Percentiles rank a stretch among this genome's conserved stretches.
Conservation (phyloP, 495 filamentous ascomycete species). For the Aspergillus sclerotiicarbonarius region DNA sequence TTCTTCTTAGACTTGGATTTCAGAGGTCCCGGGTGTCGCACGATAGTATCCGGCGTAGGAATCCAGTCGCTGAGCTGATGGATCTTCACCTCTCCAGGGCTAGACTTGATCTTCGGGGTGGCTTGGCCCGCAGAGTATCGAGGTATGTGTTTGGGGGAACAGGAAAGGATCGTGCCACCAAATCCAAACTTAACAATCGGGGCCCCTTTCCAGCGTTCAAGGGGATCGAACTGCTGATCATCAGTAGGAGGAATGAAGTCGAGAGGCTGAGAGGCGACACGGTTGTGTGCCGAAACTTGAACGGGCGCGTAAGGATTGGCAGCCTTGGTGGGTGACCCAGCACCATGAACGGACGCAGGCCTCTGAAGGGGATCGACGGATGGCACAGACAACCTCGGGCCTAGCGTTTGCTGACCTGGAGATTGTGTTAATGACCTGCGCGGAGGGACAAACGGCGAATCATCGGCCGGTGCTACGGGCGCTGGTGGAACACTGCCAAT, state of each 20-base stretch:
- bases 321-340: slow-evolving; percentile 47
- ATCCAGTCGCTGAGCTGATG: slow-evolving; percentile 66
- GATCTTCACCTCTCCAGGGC: slow-evolving; percentile 79
- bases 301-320: slow-evolving; percentile 35
- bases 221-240: slow-evolving; percentile 72
- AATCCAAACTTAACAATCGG: slow-evolving; percentile 88
- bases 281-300: slow-evolving; percentile 26
- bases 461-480: slow-evolving; percentile 25
- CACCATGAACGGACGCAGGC: slow-evolving; percentile 66
- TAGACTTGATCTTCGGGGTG: slow-evolving; percentile 75
- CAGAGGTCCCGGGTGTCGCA: slow-evolving; percentile 85
- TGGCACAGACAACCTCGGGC: slow-evolving; percentile 48
- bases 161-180: slow-evolving; percentile 77
- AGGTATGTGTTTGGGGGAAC: slow-evolving; percentile 85
- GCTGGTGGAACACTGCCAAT: slow-evolving; percentile 32
- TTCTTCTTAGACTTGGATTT: slow-evolving; percentile 93
- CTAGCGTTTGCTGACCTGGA: slow-evolving; percentile 58
- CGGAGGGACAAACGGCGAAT: slow-evolving; percentile 49
- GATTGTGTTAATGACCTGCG: slow-evolving; percentile 85
- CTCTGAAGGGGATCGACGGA: slow-evolving; percentile 56
- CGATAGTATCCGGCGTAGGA: slow-evolving; percentile 65
- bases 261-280: slow-evolving; percentile 44
- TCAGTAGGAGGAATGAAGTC: slow-evolving; percentile 68
- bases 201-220: slow-evolving; percentile 85
- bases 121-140: slow-evolving; percentile 73